phyloP scores from a whole-genome alignment of 106 monocot genomes.

The Dendrobium huoshanense region DNA sequence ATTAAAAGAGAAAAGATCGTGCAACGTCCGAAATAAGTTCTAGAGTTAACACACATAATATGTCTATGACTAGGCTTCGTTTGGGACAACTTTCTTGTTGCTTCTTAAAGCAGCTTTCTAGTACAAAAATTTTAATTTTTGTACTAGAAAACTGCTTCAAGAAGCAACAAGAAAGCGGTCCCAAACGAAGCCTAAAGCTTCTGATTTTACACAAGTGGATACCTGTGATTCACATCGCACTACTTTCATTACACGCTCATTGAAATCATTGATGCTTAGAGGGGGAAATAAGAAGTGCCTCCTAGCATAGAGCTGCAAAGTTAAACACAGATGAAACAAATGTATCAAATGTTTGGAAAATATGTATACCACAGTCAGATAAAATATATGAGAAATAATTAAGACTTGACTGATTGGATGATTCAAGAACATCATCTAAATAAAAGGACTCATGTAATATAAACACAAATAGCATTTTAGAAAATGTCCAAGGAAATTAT shows the following conservation, averaged over 20 bases:
- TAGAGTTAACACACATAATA: not conserved
- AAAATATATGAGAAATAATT: not conserved
- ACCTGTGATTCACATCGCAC: conserved; percentile 99
- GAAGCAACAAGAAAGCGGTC: too few species aligned
- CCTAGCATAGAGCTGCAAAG: conserved; percentile 83
- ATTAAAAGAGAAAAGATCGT: not conserved
- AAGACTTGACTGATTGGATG: not conserved
- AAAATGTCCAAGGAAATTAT: not conserved
- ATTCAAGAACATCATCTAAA: not conserved
- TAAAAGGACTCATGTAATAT: not conserved
- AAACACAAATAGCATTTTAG: not conserved
- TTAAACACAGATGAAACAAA: conserved; percentile 3
- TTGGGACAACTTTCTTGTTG: too few species aligned
- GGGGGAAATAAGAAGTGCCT: conserved; percentile 93
- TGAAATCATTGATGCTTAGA: conserved; percentile 76
- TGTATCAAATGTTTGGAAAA: not conserved
- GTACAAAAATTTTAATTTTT: too few species aligned
- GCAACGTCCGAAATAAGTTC: not conserved
- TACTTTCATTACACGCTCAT: conserved; percentile 89
- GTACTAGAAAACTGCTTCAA: too few species aligned
- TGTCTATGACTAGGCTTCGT: not conserved
- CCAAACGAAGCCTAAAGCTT: not conserved
- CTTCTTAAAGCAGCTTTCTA: too few species aligned
- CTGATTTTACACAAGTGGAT: conserved; percentile 9
- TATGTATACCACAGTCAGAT: not conserved